Evolutionary conservation across 2,329 filamentous ascomycete species (phyloP).

Genomic region (Aspergillus niger): DNA sequence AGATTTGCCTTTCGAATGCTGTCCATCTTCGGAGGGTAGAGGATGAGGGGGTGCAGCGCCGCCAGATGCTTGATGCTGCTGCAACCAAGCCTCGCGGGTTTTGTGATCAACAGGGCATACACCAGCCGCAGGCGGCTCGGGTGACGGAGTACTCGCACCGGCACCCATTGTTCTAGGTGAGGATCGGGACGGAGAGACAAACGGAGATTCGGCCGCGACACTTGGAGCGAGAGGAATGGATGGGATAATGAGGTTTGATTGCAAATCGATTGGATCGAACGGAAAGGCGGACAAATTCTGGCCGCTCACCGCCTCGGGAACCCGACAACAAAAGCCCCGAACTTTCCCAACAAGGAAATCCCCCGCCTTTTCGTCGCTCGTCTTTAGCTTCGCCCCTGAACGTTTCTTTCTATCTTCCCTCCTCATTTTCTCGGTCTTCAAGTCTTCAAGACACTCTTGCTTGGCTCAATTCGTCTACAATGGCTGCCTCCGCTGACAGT

Average conservation of each 20-base stretch:
- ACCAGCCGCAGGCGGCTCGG: constrained; percentile 31
- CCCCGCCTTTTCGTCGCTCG: constrained; percentile 6
- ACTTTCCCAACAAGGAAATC: constrained; percentile 23
- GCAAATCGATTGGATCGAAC: constrained; percentile 1
- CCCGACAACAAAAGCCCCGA: constrained; percentile 2
- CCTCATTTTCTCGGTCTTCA: not conserved
- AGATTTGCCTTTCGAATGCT: constrained; percentile 26
- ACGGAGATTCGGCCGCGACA: not conserved
- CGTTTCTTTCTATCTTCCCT: not conserved
- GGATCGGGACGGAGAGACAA: not conserved
- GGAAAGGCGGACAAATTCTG: constrained; percentile 13
- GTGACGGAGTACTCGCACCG: constrained; percentile 38
- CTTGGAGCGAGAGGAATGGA: constrained; percentile 17
- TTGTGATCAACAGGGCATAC: constrained; percentile 89
- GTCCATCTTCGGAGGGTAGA: constrained; percentile 29
- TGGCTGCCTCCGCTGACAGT: constrained; percentile 39
- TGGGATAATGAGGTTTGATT: constrained; percentile 17
- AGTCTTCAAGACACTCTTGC: not conserved
- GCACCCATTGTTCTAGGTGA: constrained; percentile 35
- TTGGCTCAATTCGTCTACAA: constrained; percentile 20
- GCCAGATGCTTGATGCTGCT: constrained; percentile 44
- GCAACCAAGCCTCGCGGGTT: constrained; percentile 84
- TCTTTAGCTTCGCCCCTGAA: not conserved
- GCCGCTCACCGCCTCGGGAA: constrained; percentile 18
- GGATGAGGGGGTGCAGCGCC: constrained; percentile 36